Base-by-base conservation (phyloP, 1,284 basidiomycete genomes). In the Tetrapyrgos nigripes region DNA sequence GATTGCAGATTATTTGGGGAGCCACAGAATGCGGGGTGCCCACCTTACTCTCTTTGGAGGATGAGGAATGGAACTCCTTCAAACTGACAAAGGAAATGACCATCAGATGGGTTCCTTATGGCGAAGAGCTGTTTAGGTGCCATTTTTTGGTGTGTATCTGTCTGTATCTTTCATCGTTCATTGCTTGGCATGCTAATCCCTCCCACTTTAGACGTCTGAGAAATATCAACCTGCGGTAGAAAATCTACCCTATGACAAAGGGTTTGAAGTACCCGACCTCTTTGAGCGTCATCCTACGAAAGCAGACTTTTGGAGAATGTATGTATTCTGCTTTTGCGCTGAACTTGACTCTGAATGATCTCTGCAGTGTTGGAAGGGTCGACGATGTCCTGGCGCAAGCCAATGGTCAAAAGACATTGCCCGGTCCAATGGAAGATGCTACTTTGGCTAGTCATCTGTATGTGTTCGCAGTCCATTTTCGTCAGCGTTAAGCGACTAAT, bases 381-480 rank as follows among this genome's bases (percentile, higher is more conserved):
- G 77, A 79, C 62, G 78, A 79, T 57, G 72, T 78, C 2, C 71
- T 79, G 29, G 69, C 77, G 3, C 78, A 78, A 56, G 69, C 73
- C 4, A 75, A 74, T 23, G 76, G 75, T 3, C 75, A 79, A 58
- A 78, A 79, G 56, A 78, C 76, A 1, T 73, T 78, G 9, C 78
- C 77, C 1, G 67, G 58, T 1, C 76, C 75, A 0, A 73, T 78
- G 64, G 77, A 78, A 56, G 66, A 67, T 27, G 65, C 76, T 19
- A 61, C 78, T 5, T 62, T 63, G 44, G 72, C 68, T 49, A 72
- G 66, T 50, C 71, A 71, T 4, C 52, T 66, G 76, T 76, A 40
- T n/a, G n/a, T n/a, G n/a, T n/a, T n/a, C n/a, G n/a, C 55, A n/a
- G n/a, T n/a, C 70, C 48, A 47, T 29, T n/a, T 19, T 19, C 28